These are phyloP conservation scores for Dactylis glomerata DNA, from an alignment of 176 grass and related monocot species.

Conservation along the genomic window DNA sequence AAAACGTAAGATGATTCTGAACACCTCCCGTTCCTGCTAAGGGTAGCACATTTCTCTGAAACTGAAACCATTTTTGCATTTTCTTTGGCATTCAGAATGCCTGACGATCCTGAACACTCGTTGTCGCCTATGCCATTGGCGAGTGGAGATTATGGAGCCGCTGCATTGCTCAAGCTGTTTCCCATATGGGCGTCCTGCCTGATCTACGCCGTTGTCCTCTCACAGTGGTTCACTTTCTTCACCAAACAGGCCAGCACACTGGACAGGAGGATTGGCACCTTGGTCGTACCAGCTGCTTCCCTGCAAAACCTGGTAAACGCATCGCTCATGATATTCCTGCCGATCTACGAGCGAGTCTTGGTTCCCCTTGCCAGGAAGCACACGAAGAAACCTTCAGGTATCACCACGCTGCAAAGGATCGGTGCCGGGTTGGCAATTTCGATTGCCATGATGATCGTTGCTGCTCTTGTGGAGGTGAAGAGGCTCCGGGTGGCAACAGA, in stretches of 20 bases:
- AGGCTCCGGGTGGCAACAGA: constrained; percentile 43
- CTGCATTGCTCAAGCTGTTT: constrained; percentile 31
- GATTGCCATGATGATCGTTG: constrained; percentile 30
- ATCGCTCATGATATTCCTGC: constrained; percentile 24
- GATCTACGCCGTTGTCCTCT: constrained; percentile 36
- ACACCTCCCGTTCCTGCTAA: background rate
- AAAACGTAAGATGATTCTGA: background rate
- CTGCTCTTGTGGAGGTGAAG: constrained; percentile 48
- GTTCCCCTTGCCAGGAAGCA: constrained; percentile 33
- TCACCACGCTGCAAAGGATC: constrained; percentile 44
- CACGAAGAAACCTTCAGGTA: constrained; percentile 27
- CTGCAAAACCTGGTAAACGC: constrained; percentile 45
- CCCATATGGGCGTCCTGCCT: constrained; percentile 56
- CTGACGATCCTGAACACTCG: background rate
- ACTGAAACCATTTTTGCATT: background rate
- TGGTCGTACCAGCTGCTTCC: constrained; percentile 44
- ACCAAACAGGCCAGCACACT: constrained; percentile 69
- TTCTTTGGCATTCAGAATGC: constrained; percentile 7
- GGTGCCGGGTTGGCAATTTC: constrained; percentile 43
- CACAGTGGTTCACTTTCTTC: constrained; percentile 58
- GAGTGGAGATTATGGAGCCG: background rate
- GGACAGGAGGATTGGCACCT: constrained; percentile 41
- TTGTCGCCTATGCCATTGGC: background rate
- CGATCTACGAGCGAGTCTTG: constrained; percentile 48
- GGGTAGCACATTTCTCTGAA: background rate